Evolutionary conservation across 1,284 basidiomycete species (phyloP).

Genomic region (Athelia sp.): DNA sequence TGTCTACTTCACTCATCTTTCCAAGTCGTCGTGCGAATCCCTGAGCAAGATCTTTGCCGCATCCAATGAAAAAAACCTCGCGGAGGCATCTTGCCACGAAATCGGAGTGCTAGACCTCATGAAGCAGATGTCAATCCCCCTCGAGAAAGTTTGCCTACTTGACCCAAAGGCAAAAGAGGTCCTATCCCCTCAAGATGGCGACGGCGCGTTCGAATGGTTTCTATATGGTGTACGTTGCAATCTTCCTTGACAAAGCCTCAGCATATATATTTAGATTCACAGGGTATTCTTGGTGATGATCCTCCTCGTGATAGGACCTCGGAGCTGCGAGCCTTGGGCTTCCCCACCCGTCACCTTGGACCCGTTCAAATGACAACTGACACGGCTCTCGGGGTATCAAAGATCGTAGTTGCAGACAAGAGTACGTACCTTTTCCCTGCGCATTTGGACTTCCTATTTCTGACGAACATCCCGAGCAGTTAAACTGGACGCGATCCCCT

Average conservation of each 20-base stretch:
- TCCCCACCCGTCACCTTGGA: conserved; percentile 80
- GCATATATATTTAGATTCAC: too few species aligned
- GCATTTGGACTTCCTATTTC: conserved; percentile 1
- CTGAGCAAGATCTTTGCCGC: conserved; percentile 42
- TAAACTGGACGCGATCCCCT: conserved; percentile 67
- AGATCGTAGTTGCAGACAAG: conserved; percentile 79
- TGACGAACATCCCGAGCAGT: conserved; percentile 35
- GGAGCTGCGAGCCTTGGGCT: conserved; percentile 83
- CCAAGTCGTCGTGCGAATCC: conserved; percentile 57
- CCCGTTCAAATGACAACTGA: conserved; percentile 97
- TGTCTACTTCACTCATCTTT: conserved; percentile 85
- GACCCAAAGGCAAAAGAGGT: conserved; percentile 78
- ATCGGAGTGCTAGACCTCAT: conserved; percentile 67
- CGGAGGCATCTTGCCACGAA: conserved; percentile 56
- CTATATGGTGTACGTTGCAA: conserved; percentile 67
- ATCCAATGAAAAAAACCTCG: conserved; percentile 22
- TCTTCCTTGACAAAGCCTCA: conserved; percentile 1
- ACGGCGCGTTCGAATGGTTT: conserved; percentile 76
- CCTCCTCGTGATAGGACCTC: conserved; percentile 86
- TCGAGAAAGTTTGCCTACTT: conserved; percentile 75
- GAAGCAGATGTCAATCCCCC: conserved; percentile 35
- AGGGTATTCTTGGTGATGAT: conserved; percentile 64
- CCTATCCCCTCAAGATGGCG: conserved; percentile 72
- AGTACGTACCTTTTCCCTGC: conserved; percentile 36
- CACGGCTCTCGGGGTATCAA: conserved; percentile 92